phyloP scores from a whole-genome alignment of 306 rosid genomes.

The Vigna nakashimae region DNA sequence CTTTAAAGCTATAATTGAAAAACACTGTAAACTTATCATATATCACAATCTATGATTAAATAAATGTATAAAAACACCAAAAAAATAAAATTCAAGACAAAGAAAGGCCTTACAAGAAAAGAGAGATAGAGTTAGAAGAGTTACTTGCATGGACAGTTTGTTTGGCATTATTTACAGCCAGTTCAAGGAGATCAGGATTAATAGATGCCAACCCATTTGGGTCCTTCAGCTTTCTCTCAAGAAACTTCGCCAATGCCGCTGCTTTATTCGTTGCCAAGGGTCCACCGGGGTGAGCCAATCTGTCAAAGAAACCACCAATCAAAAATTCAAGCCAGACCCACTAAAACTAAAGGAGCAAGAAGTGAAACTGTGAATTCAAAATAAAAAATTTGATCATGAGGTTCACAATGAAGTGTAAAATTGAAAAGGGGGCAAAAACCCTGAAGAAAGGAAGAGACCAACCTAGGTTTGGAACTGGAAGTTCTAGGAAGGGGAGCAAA shows the following conservation, averaged over 20 bases:
- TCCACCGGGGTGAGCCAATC: slow-evolving; percentile 98
- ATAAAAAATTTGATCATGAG: neutral
- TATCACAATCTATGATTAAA: neutral
- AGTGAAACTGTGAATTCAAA: slow-evolving; percentile 20
- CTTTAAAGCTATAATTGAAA: neutral
- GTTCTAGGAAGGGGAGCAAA: slow-evolving; percentile 83
- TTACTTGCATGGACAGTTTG: slow-evolving; percentile 65
- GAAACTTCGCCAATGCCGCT: slow-evolving; percentile 89
- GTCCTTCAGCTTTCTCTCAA: slow-evolving; percentile 73
- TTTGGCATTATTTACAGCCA: slow-evolving; percentile 80
- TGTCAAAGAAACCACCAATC: slow-evolving; percentile 19
- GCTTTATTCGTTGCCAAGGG: slow-evolving; percentile 91
- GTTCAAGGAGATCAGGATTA: slow-evolving; percentile 70
- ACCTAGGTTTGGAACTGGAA: slow-evolving; percentile 74
- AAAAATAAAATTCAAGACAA: neutral
- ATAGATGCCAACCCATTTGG: slow-evolving; percentile 76
- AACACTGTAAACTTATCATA: neutral
- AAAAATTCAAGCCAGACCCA: slow-evolving; percentile 30
- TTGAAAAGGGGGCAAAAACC: slow-evolving; percentile 14
- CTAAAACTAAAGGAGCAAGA: slow-evolving; percentile 31
- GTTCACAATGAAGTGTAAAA: neutral
- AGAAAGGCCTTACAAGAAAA: neutral
- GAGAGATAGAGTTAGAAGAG: slow-evolving; percentile 3
- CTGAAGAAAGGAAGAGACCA: slow-evolving; percentile 18
- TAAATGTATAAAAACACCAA: neutral